These are phyloP conservation scores for Saccharomyces uvarum DNA, from an alignment of 1,139 yeast genomes.

Conservation along the genomic window DNA sequence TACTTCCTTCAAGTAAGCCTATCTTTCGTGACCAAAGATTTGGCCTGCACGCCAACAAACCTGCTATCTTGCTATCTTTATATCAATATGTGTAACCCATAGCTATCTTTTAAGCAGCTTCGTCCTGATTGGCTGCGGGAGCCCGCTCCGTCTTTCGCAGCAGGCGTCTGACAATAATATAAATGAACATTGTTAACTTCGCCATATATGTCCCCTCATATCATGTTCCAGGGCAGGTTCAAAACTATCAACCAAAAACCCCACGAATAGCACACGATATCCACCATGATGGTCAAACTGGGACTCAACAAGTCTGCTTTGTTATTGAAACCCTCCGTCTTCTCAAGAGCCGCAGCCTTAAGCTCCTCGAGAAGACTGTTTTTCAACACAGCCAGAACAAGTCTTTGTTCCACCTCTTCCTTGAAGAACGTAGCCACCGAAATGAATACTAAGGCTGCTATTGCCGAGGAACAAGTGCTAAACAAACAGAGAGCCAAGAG, in stretches of 20 bases:
- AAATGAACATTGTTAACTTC: background rate
- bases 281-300: background rate
- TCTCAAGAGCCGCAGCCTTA: background rate
- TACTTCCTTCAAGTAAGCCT: background rate
- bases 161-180: background rate
- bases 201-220: background rate
- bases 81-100: background rate
- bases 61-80: background rate
- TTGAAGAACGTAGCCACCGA: background rate
- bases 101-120: background rate
- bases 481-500: slow-evolving; percentile 76
- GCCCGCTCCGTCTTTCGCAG: background rate
- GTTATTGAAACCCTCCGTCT: background rate
- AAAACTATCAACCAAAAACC: background rate
- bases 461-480: slow-evolving; percentile 55
- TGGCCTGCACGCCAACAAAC: background rate
- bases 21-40: background rate
- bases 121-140: background rate
- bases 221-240: background rate
- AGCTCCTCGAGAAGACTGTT: background rate
- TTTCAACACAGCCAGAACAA: background rate
- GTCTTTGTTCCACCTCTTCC: background rate
- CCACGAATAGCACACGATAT: background rate
- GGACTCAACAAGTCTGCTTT: background rate
- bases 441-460: background rate